These are phyloP conservation scores for Debaryomyces udenii DNA, from an alignment of 1,139 yeast species.

Conservation along the genomic window DNA sequence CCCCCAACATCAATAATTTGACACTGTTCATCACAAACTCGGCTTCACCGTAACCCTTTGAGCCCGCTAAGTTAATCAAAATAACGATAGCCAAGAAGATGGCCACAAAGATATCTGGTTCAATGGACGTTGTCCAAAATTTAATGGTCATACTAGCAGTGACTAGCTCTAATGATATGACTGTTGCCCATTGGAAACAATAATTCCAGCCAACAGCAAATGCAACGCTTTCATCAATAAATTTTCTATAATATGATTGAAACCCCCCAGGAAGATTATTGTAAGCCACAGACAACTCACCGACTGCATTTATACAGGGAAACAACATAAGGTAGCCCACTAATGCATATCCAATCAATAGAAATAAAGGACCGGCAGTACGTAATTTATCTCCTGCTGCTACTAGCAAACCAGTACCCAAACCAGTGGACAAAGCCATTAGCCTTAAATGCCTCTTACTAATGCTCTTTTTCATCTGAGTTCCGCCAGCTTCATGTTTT, in stretches of 20 bases:
- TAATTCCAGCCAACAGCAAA: constrained; percentile 44
- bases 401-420: constrained; percentile 43
- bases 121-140: constrained; percentile 31
- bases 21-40: constrained; percentile 42
- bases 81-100: constrained; percentile 41
- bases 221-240: constrained; percentile 38
- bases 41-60: constrained; percentile 49
- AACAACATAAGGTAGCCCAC: constrained; percentile 39
- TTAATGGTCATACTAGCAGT: constrained; percentile 40
- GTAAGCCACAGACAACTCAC: constrained; percentile 40
- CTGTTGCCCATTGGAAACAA: constrained; percentile 38
- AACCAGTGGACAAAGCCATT: constrained; percentile 38
- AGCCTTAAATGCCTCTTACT: constrained; percentile 32
- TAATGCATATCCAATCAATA: constrained; percentile 36
- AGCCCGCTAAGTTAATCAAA: constrained; percentile 41
- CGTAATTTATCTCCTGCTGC: constrained; percentile 38
- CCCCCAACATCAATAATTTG: constrained; percentile 41
- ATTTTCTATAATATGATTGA: constrained; percentile 36
- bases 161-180: constrained; percentile 40
- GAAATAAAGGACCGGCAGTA: constrained; percentile 38
- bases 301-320: constrained; percentile 39
- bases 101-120: constrained; percentile 44
- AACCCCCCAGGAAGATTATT: constrained; percentile 38
- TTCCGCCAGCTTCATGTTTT: not conserved
- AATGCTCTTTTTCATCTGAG: constrained; percentile 7